Percentiles rank a stretch among this genome's conserved stretches.
Conservation (phyloP, 2,329 filamentous ascomycete genomes). For the Claviceps maximensis region DNA sequence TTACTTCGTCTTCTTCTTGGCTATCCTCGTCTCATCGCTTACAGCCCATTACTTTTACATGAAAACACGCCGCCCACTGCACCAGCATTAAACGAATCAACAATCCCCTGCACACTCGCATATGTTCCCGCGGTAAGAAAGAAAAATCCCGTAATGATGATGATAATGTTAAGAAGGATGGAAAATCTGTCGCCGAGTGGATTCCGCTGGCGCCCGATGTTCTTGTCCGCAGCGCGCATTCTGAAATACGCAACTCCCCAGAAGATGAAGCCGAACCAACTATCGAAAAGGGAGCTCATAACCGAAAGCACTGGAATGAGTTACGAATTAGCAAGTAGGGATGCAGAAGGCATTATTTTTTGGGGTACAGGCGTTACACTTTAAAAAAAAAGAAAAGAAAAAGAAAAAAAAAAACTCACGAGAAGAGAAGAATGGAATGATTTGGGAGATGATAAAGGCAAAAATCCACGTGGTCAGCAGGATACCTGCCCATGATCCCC, state of each 20-base stretch:
- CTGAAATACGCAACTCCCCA: constrained; percentile 74
- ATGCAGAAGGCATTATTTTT: no score
- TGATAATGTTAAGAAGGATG: constrained; percentile 54
- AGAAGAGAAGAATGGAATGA: constrained; percentile 87
- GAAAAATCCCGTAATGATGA: constrained; percentile 65
- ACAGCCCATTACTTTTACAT: constrained; percentile 56
- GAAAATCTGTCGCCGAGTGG: constrained; percentile 36
- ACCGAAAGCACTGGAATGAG: constrained; percentile 51
- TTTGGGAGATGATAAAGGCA: constrained; percentile 85
- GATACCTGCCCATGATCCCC: constrained; percentile 66
- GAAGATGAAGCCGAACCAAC: constrained; percentile 92
- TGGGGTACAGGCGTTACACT: no score
- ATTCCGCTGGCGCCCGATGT: constrained; percentile 38
- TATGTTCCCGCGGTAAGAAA: constrained; percentile 79
- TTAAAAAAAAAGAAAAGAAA: neutral
- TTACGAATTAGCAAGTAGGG: neutral
- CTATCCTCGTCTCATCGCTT: neutral
- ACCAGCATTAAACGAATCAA: constrained; percentile 54
- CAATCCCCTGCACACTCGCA: constrained; percentile 58
- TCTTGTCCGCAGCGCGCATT: constrained; percentile 53
- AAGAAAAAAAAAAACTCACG: constrained; percentile 25
- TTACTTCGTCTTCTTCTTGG: neutral
- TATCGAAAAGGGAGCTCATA: constrained; percentile 84
- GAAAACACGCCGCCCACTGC: constrained; percentile 60
- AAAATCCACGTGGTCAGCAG: constrained; percentile 60